phyloP scores from a whole-genome alignment of 768 basidiomycete species.

The Terana coerulea region DNA sequence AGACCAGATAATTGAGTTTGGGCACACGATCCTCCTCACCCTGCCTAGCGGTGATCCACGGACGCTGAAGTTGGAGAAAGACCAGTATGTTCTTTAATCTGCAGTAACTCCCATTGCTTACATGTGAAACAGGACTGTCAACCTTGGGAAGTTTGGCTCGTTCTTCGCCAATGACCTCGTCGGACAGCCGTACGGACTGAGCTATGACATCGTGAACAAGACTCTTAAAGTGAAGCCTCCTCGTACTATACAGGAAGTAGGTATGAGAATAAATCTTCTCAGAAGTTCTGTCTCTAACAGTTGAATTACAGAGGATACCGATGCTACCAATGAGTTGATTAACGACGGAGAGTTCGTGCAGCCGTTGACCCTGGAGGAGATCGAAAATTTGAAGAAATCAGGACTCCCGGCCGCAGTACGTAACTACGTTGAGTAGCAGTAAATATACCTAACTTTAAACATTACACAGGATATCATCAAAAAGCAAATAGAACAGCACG shows the following conservation, averaged over 20 bases:
- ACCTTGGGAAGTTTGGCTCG: slow-evolving; percentile 82
- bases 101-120: slow-evolving; percentile 1
- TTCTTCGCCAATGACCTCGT: slow-evolving; percentile 78
- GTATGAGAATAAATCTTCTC: slow-evolving; percentile 38
- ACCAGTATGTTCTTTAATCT: slow-evolving; percentile 67
- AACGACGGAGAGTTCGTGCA: slow-evolving; percentile 84
- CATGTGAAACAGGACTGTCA: slow-evolving; percentile 48
- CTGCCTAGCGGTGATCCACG: slow-evolving; percentile 80
- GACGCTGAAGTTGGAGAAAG: slow-evolving; percentile 66
- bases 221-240: slow-evolving; percentile 61
- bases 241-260: slow-evolving; percentile 71
- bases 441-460: background rate
- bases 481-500: slow-evolving; percentile 89
- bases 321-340: slow-evolving; percentile 95
- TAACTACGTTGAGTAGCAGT: slow-evolving; percentile 1
- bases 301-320: slow-evolving; percentile 76
- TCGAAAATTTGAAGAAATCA: slow-evolving; percentile 75
- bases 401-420: slow-evolving; percentile 76
- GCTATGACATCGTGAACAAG: slow-evolving; percentile 81
- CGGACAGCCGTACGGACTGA: slow-evolving; percentile 80
- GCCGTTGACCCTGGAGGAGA: slow-evolving; percentile 79
- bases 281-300: background rate
- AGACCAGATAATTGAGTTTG: slow-evolving; percentile 47
- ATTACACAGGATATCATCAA: slow-evolving; percentile 83
- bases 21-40: slow-evolving; percentile 75